Base-by-base conservation (phyloP, 345 rosid species). In the Jatropha curcas region DNA sequence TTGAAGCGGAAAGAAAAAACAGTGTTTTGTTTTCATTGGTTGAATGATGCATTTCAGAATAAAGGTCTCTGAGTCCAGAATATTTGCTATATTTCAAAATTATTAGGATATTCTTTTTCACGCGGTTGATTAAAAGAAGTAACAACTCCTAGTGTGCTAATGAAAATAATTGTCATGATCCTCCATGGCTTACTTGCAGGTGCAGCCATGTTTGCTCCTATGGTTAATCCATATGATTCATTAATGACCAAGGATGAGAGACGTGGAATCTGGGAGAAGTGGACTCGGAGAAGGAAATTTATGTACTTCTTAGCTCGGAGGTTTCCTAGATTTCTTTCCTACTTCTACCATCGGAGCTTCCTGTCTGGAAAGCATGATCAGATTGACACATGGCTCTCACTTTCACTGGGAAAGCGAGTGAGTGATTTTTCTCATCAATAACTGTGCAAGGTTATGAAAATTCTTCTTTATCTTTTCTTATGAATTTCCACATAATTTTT, bases 141-240 rank as follows among this genome's bases (percentile, higher is more conserved):
- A 17, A 41, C 31, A 28, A 5, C 28, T 58, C 9, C 12, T 58
- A 20, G 30, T 28, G 9, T 43, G 62, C 48, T 56, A 68, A 53
- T 56, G 62, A 37, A 19, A 68, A 6, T 33, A 60, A 45, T 30
- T 31, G n/a, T 27, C 16, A 4, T 71, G 55, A 50, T 37, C 45
- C 5, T 24, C 13, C 19, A 24, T 24, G 48, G 7, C 60, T 53
- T 24, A 27, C 62, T 35, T 83, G 82, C 87, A 89, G 91, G 88
- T 66, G 88, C 87, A 8, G 93, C 84, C 27, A 81, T 87, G 86
- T 79, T 89, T 79, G 89, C 94, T 76, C 90, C 94, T 13, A 73
- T 87, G 84, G 91, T 87, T 48, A 89, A 86, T 82, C 91, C 94
- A 9, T 89, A 84, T 68, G 90, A 89, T 81, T 74, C 85, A 43